A percentile compares a stretch with the other conserved stretches of the same genome.
Evolutionary conservation across 2,329 filamentous ascomycete species (phyloP).

Genomic region (Ascochyta lentis): DNA sequence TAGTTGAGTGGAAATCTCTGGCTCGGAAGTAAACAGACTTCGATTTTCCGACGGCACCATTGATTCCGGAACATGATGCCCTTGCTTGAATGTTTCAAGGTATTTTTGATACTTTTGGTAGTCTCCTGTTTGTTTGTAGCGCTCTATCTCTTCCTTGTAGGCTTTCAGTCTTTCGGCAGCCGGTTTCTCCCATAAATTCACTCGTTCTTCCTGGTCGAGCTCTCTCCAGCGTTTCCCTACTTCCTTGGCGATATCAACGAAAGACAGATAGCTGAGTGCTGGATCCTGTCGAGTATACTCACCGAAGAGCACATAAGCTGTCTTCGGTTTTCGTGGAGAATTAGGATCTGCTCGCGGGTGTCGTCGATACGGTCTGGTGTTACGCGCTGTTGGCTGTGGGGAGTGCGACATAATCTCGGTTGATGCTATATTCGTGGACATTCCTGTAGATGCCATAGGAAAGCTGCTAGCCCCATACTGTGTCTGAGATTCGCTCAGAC

Average conservation of each 20-base stretch:
- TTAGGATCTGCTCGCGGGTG: constrained; percentile 17
- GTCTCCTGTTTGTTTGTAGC: constrained; percentile 14
- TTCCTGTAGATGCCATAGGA: constrained; percentile 14
- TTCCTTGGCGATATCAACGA: constrained; percentile 11
- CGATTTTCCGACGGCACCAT: neutral
- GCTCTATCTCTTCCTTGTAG: constrained; percentile 9
- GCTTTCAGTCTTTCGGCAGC: constrained; percentile 1
- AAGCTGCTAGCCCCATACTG: constrained; percentile 20
- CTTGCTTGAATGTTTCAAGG: constrained; percentile 7
- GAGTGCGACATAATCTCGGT: constrained; percentile 7
- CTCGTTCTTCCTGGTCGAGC: constrained; percentile 1
- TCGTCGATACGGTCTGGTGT: constrained; percentile 16
- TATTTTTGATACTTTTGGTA: constrained; percentile 7
- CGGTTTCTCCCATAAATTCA: constrained; percentile 2
- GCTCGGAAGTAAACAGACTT: neutral
- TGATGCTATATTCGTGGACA: too few relatives aligned
- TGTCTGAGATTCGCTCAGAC: constrained; percentile 15
- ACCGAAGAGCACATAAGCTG: constrained; percentile 19
- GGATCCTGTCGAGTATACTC: constrained; percentile 16
- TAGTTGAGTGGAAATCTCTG: neutral
- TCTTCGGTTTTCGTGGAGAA: constrained; percentile 13
- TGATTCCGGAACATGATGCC: neutral
- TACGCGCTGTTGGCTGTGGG: constrained; percentile 4
- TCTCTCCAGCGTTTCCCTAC: constrained; percentile 11
- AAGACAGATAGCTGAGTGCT: constrained; percentile 11